Conservation (phyloP, 106 monocot species). For the Phalaenopsis aphrodite region DNA sequence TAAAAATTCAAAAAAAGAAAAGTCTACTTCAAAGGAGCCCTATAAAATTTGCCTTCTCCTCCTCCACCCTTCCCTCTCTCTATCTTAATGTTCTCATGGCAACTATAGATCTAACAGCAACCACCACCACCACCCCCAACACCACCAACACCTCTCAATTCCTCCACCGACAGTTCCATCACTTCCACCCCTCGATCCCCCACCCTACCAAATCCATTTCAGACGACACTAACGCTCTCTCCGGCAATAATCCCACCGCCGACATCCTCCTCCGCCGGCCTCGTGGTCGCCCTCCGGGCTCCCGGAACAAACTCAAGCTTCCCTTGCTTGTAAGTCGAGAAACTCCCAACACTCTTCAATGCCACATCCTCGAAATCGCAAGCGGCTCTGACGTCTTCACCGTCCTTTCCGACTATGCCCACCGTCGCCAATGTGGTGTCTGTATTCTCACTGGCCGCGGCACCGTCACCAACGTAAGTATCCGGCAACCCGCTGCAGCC, state of each 20-base stretch:
- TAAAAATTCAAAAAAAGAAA: too few relatives aligned
- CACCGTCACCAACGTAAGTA: background rate
- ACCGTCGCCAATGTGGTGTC: background rate
- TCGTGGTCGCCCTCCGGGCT: background rate
- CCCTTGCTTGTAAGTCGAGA: background rate
- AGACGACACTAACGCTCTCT: background rate
- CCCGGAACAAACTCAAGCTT: background rate
- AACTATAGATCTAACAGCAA: background rate
- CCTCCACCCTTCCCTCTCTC: background rate
- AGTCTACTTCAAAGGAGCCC: background rate
- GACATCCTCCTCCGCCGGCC: background rate
- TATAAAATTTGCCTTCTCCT: background rate
- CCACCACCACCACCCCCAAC: background rate
- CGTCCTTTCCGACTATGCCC: background rate
- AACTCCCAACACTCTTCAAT: background rate
- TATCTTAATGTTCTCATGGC: background rate
- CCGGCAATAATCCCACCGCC: background rate
- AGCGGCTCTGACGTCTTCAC: conserved; percentile 1
- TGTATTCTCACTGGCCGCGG: background rate
- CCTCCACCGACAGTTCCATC: background rate
- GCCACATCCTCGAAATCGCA: conserved; percentile 6
- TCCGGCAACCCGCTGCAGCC: conserved; percentile 1
- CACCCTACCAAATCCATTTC: background rate
- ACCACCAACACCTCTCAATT: background rate
- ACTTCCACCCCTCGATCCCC: background rate